A percentile compares a stretch with the other conserved stretches of the same genome.
Evolutionary conservation across 176 grass and related monocot genomes (phyloP).

Genomic region (Lolium perenne): DNA sequence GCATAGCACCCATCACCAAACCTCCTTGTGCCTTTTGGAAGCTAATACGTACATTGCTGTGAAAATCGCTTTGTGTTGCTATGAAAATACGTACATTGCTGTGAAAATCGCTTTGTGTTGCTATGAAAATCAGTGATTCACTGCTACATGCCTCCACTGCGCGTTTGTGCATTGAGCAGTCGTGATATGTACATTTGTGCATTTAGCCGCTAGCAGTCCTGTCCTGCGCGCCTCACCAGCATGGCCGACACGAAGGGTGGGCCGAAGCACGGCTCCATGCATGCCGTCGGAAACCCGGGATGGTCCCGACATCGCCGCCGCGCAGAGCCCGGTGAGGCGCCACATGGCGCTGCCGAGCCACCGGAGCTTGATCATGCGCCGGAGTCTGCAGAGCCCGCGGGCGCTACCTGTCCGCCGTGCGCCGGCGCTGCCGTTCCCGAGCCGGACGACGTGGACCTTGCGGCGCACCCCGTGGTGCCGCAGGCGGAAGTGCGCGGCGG

Average conservation of each 20-base stretch:
- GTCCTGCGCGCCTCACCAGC: neutral
- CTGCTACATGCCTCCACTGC: neutral
- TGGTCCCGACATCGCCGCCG: slow-evolving; percentile 35
- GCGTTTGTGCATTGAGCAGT: neutral
- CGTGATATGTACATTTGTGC: neutral
- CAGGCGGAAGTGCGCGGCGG: slow-evolving; percentile 39
- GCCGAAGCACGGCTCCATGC: slow-evolving; percentile 50
- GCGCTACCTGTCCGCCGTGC: neutral
- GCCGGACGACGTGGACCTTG: slow-evolving; percentile 57
- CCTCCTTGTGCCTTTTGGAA: too few species aligned
- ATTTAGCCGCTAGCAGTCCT: neutral
- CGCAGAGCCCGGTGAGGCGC: slow-evolving; percentile 48
- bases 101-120: neutral
- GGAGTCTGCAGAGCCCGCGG: slow-evolving; percentile 8
- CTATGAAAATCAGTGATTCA: neutral
- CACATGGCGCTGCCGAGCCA: slow-evolving; percentile 45
- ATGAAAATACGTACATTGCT: too few species aligned
- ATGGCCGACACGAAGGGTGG: slow-evolving; percentile 60
- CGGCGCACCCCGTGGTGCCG: slow-evolving; percentile 36
- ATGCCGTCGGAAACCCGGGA: neutral
- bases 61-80: too few species aligned
- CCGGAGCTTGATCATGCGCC: slow-evolving; percentile 17
- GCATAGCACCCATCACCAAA: too few species aligned
- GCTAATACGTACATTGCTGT: too few species aligned
- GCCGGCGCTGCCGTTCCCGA: slow-evolving; percentile 9